These are phyloP conservation scores for Microthlaspi erraticum DNA, from an alignment of 345 rosid species.

Conservation along the genomic window DNA sequence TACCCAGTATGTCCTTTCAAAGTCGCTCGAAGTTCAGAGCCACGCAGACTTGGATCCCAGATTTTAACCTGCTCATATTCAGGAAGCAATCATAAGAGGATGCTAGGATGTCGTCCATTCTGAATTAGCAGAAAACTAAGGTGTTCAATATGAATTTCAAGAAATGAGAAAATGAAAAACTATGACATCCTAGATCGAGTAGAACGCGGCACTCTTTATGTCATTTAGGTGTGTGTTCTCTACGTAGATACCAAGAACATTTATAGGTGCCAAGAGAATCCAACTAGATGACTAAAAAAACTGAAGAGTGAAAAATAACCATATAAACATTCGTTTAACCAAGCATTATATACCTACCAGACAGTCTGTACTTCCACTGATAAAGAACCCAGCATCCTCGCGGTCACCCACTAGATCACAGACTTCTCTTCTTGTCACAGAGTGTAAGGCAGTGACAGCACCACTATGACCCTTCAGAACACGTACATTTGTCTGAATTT, in stretches of 20 bases:
- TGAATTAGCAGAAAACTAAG: conserved; percentile 18
- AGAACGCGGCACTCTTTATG: conserved; percentile 32
- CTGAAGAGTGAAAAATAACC: conserved; percentile 22
- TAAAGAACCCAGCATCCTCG: conserved; percentile 99
- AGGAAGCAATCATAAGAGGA: conserved; percentile 24
- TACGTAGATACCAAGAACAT: conserved; percentile 20
- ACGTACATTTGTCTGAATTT: conserved; percentile 89
- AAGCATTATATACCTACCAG: conserved; percentile 51
- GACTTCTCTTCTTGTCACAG: conserved; percentile 97
- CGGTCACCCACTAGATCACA: conserved; percentile 99
- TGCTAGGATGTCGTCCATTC: conserved; percentile 12
- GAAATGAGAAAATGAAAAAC: conserved; percentile 16
- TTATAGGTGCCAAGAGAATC: conserved; percentile 26
- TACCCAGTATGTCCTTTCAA: conserved; percentile 93
- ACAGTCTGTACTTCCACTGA: conserved; percentile 98
- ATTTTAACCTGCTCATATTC: conserved; percentile 76
- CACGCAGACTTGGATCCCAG: conserved; percentile 99
- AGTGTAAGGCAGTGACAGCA: conserved; percentile 93
- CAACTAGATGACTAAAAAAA: conserved; percentile 8
- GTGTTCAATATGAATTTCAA: not conserved
- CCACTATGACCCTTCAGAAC: conserved; percentile 89
- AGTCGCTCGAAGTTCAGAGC: conserved; percentile 95
- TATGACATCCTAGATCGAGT: conserved; percentile 3
- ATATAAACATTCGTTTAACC: conserved; percentile 14
- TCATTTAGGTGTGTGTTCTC: conserved; percentile 28